Base-by-base conservation (phyloP, 352 stramenopile species). In the Plasmopara viticola region DNA sequence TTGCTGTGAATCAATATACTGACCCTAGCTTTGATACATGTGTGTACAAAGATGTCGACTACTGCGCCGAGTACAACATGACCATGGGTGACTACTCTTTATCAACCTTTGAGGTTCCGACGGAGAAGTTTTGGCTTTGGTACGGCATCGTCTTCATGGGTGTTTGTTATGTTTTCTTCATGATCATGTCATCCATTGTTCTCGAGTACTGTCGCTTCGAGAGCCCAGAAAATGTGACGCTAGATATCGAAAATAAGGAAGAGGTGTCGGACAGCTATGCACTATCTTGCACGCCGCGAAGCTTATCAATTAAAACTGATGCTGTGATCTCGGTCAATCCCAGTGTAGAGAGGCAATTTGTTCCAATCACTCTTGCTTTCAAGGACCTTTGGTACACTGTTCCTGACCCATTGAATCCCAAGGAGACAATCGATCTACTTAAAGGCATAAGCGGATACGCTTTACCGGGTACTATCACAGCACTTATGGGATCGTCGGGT, bases 1-100 rank as follows among this genome's bases (percentile, higher is more conserved):
- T 68, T 4, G 60, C 54, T 2, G 51, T 68, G 4, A 68, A 68
- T 9, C 55, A 68, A 35, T 68, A 68, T 41, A 54, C 29, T 0
- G 55, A 59, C 10, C 45, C 54, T 0, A 43, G n/a, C 2, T 68
- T 64, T 34, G 50, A 64, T 5, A 58, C 34, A 1, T 68, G 60
- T n/a, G 33, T 53, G 9, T 64, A 53, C 40, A 15, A 49, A 9
- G 49, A 25, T 7, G 9, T 67, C 8, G 42, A 63, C 46, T 67
- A 54, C 20, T 67, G 59, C 25, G 20, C 20, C 1, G 42, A 28
- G 0, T 67, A 51, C 35, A 44, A 44, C 35, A 53, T 42, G 49
- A 67, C 44, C 1, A 51, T 66, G 33, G 49, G 54, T 4, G 49
- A 67, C 9, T 66, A 62, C 45, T 58, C 53, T 0, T 18, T 66